A percentile compares a stretch with the other conserved stretches of the same genome.
Conservation (phyloP, 31 red algal genomes). For the Odonthalia washingtoniensis region DNA sequence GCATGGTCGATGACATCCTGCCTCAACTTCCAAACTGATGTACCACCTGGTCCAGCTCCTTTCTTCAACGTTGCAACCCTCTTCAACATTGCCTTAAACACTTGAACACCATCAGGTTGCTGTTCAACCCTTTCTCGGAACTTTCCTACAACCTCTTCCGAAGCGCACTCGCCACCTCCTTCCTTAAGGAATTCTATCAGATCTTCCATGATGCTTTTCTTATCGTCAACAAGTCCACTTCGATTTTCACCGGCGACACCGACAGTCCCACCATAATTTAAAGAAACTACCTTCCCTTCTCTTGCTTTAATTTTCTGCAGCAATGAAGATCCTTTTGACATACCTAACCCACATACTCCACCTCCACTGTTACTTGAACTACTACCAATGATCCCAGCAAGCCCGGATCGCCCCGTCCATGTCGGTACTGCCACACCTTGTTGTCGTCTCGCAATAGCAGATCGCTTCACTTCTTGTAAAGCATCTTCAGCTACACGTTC, state of each 20-base stretch:
- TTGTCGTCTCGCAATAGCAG: constrained; percentile 52
- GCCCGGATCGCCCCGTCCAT: constrained; percentile 91
- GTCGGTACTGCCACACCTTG: constrained; percentile 79
- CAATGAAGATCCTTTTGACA: constrained; percentile 45
- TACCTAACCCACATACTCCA: background rate
- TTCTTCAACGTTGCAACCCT: constrained; percentile 58
- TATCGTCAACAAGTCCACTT: background rate
- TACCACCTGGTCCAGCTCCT: constrained; percentile 55
- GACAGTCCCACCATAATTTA: background rate
- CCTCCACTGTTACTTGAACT: background rate
- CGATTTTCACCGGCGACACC: background rate
- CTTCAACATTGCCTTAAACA: constrained; percentile 78
- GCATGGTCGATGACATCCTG: background rate
- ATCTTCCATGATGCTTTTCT: constrained; percentile 22
- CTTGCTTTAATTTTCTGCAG: constrained; percentile 57
- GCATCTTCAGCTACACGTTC: constrained; percentile 74
- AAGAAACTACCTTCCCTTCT: constrained; percentile 21
- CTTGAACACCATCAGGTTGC: constrained; percentile 30
- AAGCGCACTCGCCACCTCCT: constrained; percentile 55
- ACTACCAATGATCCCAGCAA: constrained; percentile 69
- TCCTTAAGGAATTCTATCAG: constrained; percentile 66
- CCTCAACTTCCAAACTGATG: constrained; percentile 62
- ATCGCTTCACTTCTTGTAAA: constrained; percentile 77
- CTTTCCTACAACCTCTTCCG: constrained; percentile 58
- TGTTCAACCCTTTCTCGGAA: constrained; percentile 59